Base-by-base conservation (phyloP, 768 basidiomycete species). In the Amanita brunnescens region DNA sequence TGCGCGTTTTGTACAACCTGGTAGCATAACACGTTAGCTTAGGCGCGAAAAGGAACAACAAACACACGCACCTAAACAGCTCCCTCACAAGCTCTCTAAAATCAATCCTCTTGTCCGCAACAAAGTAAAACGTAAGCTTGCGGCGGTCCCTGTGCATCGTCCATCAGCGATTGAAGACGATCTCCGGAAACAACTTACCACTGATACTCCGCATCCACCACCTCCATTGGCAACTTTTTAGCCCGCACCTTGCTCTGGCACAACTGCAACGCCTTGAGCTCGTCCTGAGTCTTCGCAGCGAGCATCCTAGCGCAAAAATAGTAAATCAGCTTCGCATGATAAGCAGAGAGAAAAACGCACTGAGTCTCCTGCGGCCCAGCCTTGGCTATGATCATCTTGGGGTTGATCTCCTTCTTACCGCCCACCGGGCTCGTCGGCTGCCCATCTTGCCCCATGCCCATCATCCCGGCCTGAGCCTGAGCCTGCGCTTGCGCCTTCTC, bases 141-240 rank as follows among this genome's bases (percentile, higher is more conserved):
- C 93, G 89, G 53, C 95, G 88, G 68, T 99, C 95, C 91, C 91
- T 93, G 59, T 18, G 45, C 14, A 12, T 1, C 21, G 47, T 10
- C 46, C 29, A 33, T 7, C 46, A 49, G 45, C 18, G 38, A 9
- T 26, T 9, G 13, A 51, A 40, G 1, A 12, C 33, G 33, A 21
- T 21, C 5, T 3, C 4, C 18, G n/a, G n/a, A 8, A 8, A 10
- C 21, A 21, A 70, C 86, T 24, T 51, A 93, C 93, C 93, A 98
- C 64, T 99, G 95, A 71, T 94, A 99, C 69, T 98, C 95, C 29
- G 94, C 95, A 67, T 97, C 95, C 44, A 96, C 84, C 53, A 99
- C 93, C 67, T 97, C 91, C 95, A 99, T 99, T 14, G 93, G 93
- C 62, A 97, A 70, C 64, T 92, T 92, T 71, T 94, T 89, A 65